Evolutionary conservation across 495 filamentous ascomycete genomes (phyloP).

Genomic region (Apiosordaria backusii): DNA sequence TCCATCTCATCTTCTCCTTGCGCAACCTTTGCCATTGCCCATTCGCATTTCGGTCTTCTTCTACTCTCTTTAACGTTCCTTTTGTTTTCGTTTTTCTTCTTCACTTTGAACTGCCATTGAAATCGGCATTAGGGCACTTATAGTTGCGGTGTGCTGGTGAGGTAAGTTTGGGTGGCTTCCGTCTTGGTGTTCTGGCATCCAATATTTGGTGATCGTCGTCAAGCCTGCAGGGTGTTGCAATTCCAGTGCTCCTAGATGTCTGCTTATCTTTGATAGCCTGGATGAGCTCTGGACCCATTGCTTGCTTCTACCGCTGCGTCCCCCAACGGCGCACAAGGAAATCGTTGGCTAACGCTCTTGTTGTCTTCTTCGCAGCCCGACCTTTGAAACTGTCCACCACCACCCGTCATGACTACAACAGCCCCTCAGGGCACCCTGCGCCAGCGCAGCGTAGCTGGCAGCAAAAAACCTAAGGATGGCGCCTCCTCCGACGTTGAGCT

Average conservation of each 20-base stretch:
- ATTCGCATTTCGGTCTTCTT: slow-evolving; percentile 15
- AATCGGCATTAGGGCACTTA: neutral
- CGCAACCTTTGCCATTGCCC: slow-evolving; percentile 4
- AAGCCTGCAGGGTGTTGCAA: neutral
- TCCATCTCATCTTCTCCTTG: neutral
- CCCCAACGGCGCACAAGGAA: neutral
- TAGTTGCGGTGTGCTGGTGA: slow-evolving; percentile 9
- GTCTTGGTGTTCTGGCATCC: neutral
- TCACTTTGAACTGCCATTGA: slow-evolving; percentile 5
- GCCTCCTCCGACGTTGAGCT: slow-evolving; percentile 43
- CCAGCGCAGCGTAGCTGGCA: slow-evolving; percentile 48
- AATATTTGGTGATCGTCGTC: neutral
- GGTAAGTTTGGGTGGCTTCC: slow-evolving; percentile 11
- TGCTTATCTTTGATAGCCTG: neutral
- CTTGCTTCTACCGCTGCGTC: neutral
- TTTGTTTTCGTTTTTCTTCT: slow-evolving; percentile 17
- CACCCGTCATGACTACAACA: slow-evolving; percentile 33
- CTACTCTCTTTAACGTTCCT: slow-evolving; percentile 21
- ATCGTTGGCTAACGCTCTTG: slow-evolving; percentile 6
- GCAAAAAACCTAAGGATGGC: slow-evolving; percentile 45
- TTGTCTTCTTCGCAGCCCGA: slow-evolving; percentile 9
- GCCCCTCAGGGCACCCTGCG: slow-evolving; percentile 50
- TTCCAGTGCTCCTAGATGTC: neutral
- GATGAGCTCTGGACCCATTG: neutral
- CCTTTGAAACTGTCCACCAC: slow-evolving; percentile 4